Percentiles rank a stretch among this genome's conserved stretches.
phyloP scores from a whole-genome alignment of 768 basidiomycete species.

The Lentinula aciculospora region DNA sequence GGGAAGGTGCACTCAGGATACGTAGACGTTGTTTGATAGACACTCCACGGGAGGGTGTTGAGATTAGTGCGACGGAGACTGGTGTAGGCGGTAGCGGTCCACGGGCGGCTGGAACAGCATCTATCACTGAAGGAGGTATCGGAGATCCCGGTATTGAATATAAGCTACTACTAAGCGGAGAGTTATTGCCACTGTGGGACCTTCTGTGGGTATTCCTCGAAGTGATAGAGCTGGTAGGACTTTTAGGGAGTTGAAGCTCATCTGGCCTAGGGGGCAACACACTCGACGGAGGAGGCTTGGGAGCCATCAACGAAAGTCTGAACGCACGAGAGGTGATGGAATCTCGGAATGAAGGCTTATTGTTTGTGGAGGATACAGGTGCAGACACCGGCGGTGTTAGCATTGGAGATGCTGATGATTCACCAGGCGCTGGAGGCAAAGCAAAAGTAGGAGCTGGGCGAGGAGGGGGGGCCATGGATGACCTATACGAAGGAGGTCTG shows the following conservation, averaged over 20 bases:
- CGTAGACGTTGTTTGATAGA: conserved; percentile 63
- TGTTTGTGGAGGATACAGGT: conserved; percentile 17
- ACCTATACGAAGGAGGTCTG: conserved; percentile 33
- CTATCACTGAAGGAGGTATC: conserved; percentile 24
- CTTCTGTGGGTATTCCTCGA: not conserved
- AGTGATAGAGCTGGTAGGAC: not conserved
- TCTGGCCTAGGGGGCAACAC: conserved; percentile 66
- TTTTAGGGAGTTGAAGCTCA: conserved; percentile 24
- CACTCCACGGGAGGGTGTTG: conserved; percentile 24
- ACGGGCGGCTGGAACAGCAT: not conserved
- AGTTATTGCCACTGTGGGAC: conserved; percentile 5
- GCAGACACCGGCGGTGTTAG: conserved; percentile 14
- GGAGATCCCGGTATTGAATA: conserved; percentile 44
- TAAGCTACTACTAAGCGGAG: conserved; percentile 19
- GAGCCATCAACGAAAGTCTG: conserved; percentile 54
- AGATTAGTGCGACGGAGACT: conserved; percentile 10
- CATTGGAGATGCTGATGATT: conserved; percentile 21
- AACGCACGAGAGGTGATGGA: conserved; percentile 53
- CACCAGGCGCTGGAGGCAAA: conserved; percentile 59
- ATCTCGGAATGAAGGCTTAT: conserved; percentile 43
- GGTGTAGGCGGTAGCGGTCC: conserved; percentile 40
- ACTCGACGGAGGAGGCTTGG: conserved; percentile 57
- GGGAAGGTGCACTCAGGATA: conserved; percentile 57
- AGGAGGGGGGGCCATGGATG: conserved; percentile 66
- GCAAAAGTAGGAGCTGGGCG: conserved; percentile 69